Base-by-base conservation (phyloP, 805 yeast genomes). In the Metschnikowia drakensbergensis region DNA sequence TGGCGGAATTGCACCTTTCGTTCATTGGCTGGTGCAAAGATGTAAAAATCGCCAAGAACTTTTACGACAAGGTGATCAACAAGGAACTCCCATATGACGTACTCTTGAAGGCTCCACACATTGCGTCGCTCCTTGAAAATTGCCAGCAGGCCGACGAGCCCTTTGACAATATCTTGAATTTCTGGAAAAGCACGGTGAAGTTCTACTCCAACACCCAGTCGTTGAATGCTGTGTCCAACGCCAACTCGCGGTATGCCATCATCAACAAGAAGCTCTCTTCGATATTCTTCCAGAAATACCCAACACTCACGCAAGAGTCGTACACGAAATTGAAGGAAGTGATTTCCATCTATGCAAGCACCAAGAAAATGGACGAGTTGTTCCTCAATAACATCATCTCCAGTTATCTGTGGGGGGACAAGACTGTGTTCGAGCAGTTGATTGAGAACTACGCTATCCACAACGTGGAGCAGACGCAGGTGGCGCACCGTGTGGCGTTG, bases 1-100 rank as follows among this genome's bases (percentile, higher is more conserved):
- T 86, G 65, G 77, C 85, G 31, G 87, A 84, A 66, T 83, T 88
- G 41, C 96, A 88, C 69, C 73, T 86, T 52, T 75, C 84, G 3
- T 88, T 88, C 58, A 84, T 88, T 61, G 94, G 95, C 39, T 81
- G 80, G 55, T 84, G 89, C 64, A 80, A 79, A 60, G 90, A 88
- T 61, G 74, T 86, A 47, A 72, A 72, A 37, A 83, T 88, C 40
- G 88, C 96, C 4, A 81, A 80, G 60, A 78, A 81, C 36, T 88
- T 88, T 59, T 87, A 84, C 64, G 83, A 82, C 57, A 86, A 84
- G 63, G 92, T 88, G 3, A 72, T 86, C 44, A 73, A 77, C 52
- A 77, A 75, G 56, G 82, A 81, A 53, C 82, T 86, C 76, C 95
- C 95, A 13, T 88, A 88, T 62, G 69, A 72, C 48, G 82, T 87